These are phyloP conservation scores for Penicillium brevicompactum DNA, from an alignment of 2,329 filamentous ascomycete species.

Conservation along the genomic window DNA sequence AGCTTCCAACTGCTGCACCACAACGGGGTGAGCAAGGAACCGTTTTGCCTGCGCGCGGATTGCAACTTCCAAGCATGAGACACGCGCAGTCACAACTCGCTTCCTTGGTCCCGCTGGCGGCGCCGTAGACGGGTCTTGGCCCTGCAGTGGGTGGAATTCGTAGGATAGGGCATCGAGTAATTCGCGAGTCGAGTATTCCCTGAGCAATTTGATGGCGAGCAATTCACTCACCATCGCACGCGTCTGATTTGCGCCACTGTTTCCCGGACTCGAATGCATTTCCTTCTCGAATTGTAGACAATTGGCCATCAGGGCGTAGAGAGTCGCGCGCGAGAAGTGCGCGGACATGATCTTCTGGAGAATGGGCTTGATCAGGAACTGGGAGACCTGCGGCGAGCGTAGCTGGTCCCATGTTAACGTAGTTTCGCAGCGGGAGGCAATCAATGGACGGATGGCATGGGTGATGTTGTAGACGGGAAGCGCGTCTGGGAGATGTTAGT, in stretches of 20 bases:
- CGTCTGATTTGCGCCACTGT: conserved; percentile 79
- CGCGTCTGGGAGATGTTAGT: conserved; percentile 61
- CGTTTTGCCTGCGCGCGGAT: conserved; percentile 91
- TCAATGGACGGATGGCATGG: conserved; percentile 82
- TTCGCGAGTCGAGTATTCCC: conserved; percentile 85
- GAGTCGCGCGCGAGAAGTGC: conserved; percentile 81
- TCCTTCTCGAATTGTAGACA: conserved; percentile 93
- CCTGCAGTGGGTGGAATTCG: conserved; percentile 91
- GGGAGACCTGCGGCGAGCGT: conserved; percentile 91
- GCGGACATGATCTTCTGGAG: conserved; percentile 81
- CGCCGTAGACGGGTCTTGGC: conserved; percentile 58
- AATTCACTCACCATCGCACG: conserved; percentile 88
- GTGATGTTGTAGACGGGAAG: conserved; percentile 89
- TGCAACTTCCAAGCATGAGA: conserved; percentile 88
- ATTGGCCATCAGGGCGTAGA: conserved; percentile 91
- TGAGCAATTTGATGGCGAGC: conserved; percentile 82
- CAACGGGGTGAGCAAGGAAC: conserved; percentile 86
- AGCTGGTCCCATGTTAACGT: conserved; percentile 93
- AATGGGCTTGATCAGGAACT: conserved; percentile 94
- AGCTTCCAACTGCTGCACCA: conserved; percentile 92
- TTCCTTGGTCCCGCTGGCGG: conserved; percentile 44
- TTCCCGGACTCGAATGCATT: conserved; percentile 76
- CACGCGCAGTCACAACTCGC: conserved; percentile 66
- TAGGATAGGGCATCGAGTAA: conserved; percentile 93
- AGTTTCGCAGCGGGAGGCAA: conserved; percentile 84